Percentiles rank a stretch among this genome's conserved stretches.
phyloP scores from a whole-genome alignment of 768 basidiomycete species.

The Lactarius quietus region DNA sequence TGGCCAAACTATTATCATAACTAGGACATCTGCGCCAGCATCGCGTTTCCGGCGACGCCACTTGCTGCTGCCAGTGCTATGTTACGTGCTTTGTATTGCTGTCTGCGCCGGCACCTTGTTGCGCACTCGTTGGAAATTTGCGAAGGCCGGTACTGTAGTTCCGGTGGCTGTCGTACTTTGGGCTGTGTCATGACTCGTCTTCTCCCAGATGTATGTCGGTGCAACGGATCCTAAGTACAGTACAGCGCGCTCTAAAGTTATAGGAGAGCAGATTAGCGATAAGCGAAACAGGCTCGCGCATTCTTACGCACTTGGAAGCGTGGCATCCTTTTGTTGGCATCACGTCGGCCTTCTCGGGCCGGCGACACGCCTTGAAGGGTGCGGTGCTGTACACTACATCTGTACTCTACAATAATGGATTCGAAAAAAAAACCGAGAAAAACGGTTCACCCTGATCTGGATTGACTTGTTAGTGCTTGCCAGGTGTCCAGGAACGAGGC shows the following conservation, averaged over 20 bases:
- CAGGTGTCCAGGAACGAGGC: not conserved
- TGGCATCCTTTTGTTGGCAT: too few relatives aligned
- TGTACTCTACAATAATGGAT: too few relatives aligned
- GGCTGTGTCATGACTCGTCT: constrained; percentile 4
- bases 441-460: too few relatives aligned
- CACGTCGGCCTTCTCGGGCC: too few relatives aligned
- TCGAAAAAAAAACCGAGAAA: too few relatives aligned
- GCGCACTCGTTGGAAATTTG: not conserved
- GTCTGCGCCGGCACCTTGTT: not conserved
- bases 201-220: not conserved
- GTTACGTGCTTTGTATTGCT: not conserved
- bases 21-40: not conserved
- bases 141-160: not conserved
- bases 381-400: too few relatives aligned
- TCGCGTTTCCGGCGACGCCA: not conserved
- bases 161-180: not conserved
- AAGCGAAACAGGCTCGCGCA: not conserved
- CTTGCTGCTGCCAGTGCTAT: not conserved
- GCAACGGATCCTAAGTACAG: not conserved
- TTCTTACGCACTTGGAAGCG: too few relatives aligned
- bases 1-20: not conserved
- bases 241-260: not conserved
- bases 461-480: not conserved
- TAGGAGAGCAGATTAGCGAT: not conserved
- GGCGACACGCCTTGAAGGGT: too few relatives aligned